Evolutionary conservation across 1,284 basidiomycete species (phyloP).

Genomic region (Ustilago crameri): DNA sequence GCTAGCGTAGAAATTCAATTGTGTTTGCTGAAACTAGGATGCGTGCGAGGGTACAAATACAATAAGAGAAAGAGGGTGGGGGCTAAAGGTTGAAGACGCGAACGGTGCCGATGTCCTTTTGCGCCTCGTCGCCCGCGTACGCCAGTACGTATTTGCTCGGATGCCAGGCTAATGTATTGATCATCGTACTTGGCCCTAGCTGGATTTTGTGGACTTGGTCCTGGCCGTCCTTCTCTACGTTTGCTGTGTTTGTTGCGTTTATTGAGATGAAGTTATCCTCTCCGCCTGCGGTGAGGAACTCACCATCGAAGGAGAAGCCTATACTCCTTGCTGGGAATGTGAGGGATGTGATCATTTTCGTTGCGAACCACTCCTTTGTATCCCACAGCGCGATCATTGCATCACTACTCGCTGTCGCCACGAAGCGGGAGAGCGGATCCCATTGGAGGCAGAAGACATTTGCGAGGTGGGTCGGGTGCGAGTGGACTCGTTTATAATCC

Average conservation of each 20-base stretch:
- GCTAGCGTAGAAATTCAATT: neutral
- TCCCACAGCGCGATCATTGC: slow-evolving; percentile 57
- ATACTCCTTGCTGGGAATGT: slow-evolving; percentile 53
- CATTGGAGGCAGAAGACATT: slow-evolving; percentile 59
- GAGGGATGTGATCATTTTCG: slow-evolving; percentile 44
- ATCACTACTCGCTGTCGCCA: slow-evolving; percentile 56
- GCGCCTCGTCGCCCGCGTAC: slow-evolving; percentile 55
- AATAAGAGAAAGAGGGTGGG: no score
- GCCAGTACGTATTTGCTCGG: slow-evolving; percentile 53
- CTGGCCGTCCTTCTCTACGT: neutral
- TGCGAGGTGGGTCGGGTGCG: slow-evolving; percentile 48
- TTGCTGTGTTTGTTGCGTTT: slow-evolving; percentile 13
- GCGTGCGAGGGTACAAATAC: no score
- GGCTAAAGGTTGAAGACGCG: slow-evolving; percentile 25
- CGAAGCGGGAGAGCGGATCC: slow-evolving; percentile 50
- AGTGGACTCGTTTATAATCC: slow-evolving; percentile 24
- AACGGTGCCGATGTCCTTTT: slow-evolving; percentile 21
- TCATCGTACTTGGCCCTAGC: slow-evolving; percentile 16
- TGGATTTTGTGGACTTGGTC: slow-evolving; percentile 42
- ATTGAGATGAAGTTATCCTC: slow-evolving; percentile 57
- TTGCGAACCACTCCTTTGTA: slow-evolving; percentile 31
- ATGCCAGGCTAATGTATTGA: slow-evolving; percentile 59
- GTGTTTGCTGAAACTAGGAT: no score
- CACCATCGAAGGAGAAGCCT: slow-evolving; percentile 62
- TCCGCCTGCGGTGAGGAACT: slow-evolving; percentile 59